Evolutionary conservation across 1,284 basidiomycete genomes (phyloP).

Genomic region (Pascua sp.): DNA sequence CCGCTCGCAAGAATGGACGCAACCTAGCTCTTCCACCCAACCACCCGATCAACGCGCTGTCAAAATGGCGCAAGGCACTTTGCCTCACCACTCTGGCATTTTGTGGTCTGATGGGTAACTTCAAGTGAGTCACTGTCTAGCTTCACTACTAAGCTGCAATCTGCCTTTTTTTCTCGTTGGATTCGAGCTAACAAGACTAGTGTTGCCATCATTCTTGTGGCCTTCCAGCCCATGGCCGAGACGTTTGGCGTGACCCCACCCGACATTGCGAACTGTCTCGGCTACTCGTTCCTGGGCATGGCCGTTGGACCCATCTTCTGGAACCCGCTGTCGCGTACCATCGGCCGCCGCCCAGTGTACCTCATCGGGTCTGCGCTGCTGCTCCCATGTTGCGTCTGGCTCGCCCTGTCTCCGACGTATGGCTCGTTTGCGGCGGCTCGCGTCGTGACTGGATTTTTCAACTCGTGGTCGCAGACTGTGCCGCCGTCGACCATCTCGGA

Average conservation of each 20-base stretch:
- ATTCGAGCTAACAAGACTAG: not conserved
- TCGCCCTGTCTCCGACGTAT: constrained; percentile 29
- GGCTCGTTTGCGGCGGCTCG: constrained; percentile 24
- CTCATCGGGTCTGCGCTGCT: constrained; percentile 42
- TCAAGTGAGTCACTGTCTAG: constrained; percentile 5
- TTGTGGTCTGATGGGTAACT: constrained; percentile 37
- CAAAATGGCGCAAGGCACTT: constrained; percentile 31
- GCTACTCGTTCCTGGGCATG: constrained; percentile 44
- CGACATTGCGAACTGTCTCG: constrained; percentile 42
- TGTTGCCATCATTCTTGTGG: constrained; percentile 18
- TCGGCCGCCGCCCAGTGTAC: constrained; percentile 46
- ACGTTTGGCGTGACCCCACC: constrained; percentile 20
- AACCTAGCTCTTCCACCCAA: constrained; percentile 16
- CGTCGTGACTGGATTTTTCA: constrained; percentile 26
- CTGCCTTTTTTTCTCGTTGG: no score
- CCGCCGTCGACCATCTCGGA: constrained; percentile 33
- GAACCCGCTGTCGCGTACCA: constrained; percentile 32
- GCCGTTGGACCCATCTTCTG: constrained; percentile 44
- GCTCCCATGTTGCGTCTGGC: constrained; percentile 43
- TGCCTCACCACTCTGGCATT: constrained; percentile 34
- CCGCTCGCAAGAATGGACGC: not conserved
- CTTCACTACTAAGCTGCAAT: no score
- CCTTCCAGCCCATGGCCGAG: constrained; percentile 8
- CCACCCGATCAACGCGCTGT: constrained; percentile 34
- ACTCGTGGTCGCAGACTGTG: constrained; percentile 30